Percentiles rank a stretch among this genome's conserved stretches.
Conservation (phyloP, 2,329 filamentous ascomycete genomes). For the Venturia asperata region DNA sequence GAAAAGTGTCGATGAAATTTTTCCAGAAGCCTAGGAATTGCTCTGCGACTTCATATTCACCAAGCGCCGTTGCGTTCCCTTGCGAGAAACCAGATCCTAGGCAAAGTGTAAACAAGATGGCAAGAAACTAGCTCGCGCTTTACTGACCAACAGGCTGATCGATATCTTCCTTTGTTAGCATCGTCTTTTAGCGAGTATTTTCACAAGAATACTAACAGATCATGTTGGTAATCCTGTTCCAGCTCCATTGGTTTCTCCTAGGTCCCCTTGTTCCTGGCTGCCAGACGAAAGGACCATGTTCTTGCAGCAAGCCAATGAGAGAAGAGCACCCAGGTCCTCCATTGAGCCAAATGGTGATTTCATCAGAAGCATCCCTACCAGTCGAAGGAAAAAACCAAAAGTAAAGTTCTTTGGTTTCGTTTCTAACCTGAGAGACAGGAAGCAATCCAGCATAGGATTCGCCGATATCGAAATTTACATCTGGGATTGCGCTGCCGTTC, state of each 20-base stretch:
- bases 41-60: conserved; percentile 24
- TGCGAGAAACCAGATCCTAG: neutral
- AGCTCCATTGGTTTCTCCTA: conserved; percentile 26
- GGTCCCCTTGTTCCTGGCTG: conserved; percentile 31
- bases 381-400: conserved; percentile 50
- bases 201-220: neutral
- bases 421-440: conserved; percentile 44
- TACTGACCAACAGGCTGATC: conserved; percentile 9
- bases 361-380: conserved; percentile 21
- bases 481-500: conserved; percentile 40
- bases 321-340: conserved; percentile 23
- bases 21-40: conserved; percentile 24
- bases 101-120: neutral
- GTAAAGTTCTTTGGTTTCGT: conserved; percentile 38
- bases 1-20: conserved; percentile 24
- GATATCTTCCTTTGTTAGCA: neutral
- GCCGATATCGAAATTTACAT: conserved; percentile 40
- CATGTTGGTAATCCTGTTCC: neutral
- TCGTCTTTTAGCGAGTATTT: neutral
- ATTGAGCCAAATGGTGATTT: conserved; percentile 25
- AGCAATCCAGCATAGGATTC: conserved; percentile 42
- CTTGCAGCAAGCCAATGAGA: conserved; percentile 22
- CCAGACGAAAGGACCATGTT: conserved; percentile 23
- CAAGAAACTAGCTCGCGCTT: neutral
- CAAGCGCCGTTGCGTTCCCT: conserved; percentile 22